Evolutionary conservation across 768 basidiomycete species (phyloP), one percentile per base, ranked within the genome.

Genomic region (Hygrophorus russula): DNA sequence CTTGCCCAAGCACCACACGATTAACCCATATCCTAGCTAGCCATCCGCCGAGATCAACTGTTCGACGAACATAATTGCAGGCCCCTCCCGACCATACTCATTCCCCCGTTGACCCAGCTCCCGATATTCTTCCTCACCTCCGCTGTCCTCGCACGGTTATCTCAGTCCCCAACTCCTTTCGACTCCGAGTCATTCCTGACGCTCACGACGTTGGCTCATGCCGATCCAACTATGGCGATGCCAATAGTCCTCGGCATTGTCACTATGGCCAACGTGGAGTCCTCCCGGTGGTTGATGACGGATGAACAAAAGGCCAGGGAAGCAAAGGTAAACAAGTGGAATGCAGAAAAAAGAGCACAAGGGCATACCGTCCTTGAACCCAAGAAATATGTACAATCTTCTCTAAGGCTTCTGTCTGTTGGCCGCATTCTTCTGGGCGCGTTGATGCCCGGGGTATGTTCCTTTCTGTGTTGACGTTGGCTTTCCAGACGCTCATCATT

Each of bases 191-290:
- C 81, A 5, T 85, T 89, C 61, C 56, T 86, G 30, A 82, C 82
- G 0, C 69, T 90, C 30, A 73, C 82, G 4, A 78, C 80, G 3
- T 63, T 89, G 39, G 65, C 76, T 9, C 79, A 82, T 55, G 67
- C 80, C 8, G 87, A 90, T 56, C 71, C 81, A 20, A 85, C 84
- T 0, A 71, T 72, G 53, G 62, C 73, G 10, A 57, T 89, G 1
- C 87, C 87, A 2, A 76, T 89, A 40, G 61, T 73, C 2, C 66
- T 88, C 15, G 87, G 87, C 5, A 58, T 88, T 36, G 56, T 86
- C 32, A 85, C 82, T 8, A 68, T 89, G 66, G 81, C 80, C 2
- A 88, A 87, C 49, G 80, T 86, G 9, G 87, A 90, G 54, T 78
- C 81, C 6, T 73, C 78, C 29, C 73, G 73, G 32, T 87, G 82